A percentile compares a stretch with the other conserved stretches of the same genome.
Conservation (phyloP, 768 basidiomycete genomes). For the Kondoa malvinella region DNA sequence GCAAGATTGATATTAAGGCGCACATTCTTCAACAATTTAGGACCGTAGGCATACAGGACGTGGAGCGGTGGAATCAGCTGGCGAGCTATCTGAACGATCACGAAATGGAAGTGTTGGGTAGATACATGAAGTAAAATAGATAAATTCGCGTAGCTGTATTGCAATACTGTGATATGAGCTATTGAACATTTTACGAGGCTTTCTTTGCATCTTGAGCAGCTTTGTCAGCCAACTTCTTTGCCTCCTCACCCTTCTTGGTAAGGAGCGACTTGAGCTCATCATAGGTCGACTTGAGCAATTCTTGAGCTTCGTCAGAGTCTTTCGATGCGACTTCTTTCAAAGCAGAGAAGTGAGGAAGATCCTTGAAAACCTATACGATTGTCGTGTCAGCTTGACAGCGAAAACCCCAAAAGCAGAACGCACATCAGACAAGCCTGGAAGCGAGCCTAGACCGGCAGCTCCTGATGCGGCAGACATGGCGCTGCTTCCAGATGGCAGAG, state of each 20-base stretch:
- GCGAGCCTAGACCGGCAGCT: neutral
- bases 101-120: neutral
- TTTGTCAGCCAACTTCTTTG: constrained; percentile 21
- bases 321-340: constrained; percentile 23
- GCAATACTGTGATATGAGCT: no score
- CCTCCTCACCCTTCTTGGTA: constrained; percentile 23
- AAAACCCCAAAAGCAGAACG: neutral
- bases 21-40: neutral
- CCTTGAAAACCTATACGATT: constrained; percentile 6
- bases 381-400: neutral
- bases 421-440: constrained; percentile 21
- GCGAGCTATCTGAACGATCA: neutral
- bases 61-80: neutral
- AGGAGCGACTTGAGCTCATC: constrained; percentile 26
- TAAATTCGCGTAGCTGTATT: no score
- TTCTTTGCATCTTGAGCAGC: constrained; percentile 21
- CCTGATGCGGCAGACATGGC: neutral
- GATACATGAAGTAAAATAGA: neutral
- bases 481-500: constrained; percentile 8
- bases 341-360: constrained; percentile 15
- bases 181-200: no score
- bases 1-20: constrained; percentile 9
- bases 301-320: constrained; percentile 24
- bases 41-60: neutral
- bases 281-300: constrained; percentile 22